Evolutionary conservation across 179 eudicot genomes (phyloP).

Genomic region (Nepenthes alata): DNA sequence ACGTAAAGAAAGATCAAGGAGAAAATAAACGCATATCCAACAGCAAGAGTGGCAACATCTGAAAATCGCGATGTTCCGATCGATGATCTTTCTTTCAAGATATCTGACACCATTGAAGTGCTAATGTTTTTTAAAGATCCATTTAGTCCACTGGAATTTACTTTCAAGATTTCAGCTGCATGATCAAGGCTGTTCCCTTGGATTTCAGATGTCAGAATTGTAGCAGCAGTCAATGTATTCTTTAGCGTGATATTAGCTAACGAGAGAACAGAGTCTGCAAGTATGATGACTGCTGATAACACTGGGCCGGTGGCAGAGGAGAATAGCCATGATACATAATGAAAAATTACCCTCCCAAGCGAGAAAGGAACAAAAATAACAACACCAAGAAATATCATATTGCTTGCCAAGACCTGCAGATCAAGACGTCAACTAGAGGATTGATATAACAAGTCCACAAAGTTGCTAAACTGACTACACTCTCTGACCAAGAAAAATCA

Average conservation of each 20-base stretch:
- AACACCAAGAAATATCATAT: slow-evolving; percentile 90
- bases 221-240: slow-evolving; percentile 62
- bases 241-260: slow-evolving; percentile 78
- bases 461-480: neutral
- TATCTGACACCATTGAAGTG: slow-evolving; percentile 37
- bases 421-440: slow-evolving; percentile 6
- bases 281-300: slow-evolving; percentile 58
- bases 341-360: slow-evolving; percentile 67
- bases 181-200: slow-evolving; percentile 35
- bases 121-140: slow-evolving; percentile 41
- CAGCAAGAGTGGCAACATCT: slow-evolving; percentile 90
- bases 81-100: slow-evolving; percentile 42
- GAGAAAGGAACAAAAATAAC: slow-evolving; percentile 87
- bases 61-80: slow-evolving; percentile 69
- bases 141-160: slow-evolving; percentile 46
- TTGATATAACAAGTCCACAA: slow-evolving; percentile 4
- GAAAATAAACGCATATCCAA: slow-evolving; percentile 51
- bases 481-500: neutral
- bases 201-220: slow-evolving; percentile 52
- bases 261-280: slow-evolving; percentile 68
- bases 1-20: slow-evolving; percentile 69
- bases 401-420: slow-evolving; percentile 96
- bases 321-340: slow-evolving; percentile 64
- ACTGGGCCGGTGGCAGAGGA: slow-evolving; percentile 59
- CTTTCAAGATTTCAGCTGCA: slow-evolving; percentile 48